Evolutionary conservation across 495 filamentous ascomycete species (phyloP), one percentile per base, ranked within the genome.

Genomic region (Hypoxylon trugodes): DNA sequence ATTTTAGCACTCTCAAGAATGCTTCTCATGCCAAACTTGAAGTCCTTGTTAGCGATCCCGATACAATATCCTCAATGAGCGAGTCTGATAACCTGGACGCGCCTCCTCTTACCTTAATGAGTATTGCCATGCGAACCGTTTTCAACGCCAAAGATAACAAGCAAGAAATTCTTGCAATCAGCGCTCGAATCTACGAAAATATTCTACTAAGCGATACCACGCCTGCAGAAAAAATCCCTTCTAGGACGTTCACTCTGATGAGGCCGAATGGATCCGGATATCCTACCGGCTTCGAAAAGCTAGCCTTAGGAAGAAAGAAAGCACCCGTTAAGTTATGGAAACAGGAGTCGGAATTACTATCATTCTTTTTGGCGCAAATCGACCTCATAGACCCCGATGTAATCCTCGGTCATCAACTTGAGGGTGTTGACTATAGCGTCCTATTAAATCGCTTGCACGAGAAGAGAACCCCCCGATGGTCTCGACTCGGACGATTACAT

Each of bases 21-120:
- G 87, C 91, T 15, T 98, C 96, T 1, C 94, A 95, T 86, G 97
- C 96, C 82, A 97, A 97, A 67, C 87, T 98, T 15, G 95, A 98
- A 76, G 86, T 96, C 41, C 86, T 90, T 66, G 87, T 92, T 33
- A 77, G 82, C 3, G 89, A 91, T 56, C 96, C 95, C 2, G 86
- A 86, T 54, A 81, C 84, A 43, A 86, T 98, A 60, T 81, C 82
- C 1, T 75, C 84, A 1, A 70, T 96, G 16, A 84, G 82, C 36
- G 91, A 96, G 64, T 82, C 86, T 4, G 93, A 97, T 49, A 89
- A 83, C 61, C 61, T 89, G 37, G 91, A 96, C 15, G 82, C 87
- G 1, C 95, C 95, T 12, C 91, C 93, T 26, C 77, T 98, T 59
- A 98, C 94, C 0, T 77, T 98, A 7, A 97, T 98, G 92, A 96